Conservation (phyloP, 78 protist genomes). For the Capsaspora owczarzaki region DNA sequence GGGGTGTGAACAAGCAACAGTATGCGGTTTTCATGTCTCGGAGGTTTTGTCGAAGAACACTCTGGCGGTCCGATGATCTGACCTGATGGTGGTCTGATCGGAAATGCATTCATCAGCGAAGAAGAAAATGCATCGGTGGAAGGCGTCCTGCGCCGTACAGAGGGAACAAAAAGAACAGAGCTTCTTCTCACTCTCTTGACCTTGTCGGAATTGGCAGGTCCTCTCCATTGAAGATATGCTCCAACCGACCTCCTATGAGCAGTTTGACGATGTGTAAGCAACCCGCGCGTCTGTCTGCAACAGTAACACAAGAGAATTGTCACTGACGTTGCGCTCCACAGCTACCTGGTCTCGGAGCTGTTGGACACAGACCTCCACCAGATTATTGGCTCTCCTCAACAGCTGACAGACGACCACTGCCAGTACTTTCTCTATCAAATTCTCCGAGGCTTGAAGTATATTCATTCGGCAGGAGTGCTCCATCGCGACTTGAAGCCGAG, state of each 20-base stretch:
- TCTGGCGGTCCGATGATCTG: background rate
- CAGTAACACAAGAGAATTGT: too few relatives aligned
- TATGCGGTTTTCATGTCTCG: too few relatives aligned
- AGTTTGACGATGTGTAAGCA: slow-evolving; percentile 60
- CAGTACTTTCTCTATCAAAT: slow-evolving; percentile 83
- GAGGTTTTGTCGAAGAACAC: background rate
- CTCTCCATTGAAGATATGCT: slow-evolving; percentile 15
- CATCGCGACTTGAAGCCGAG: slow-evolving; percentile 88
- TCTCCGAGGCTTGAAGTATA: slow-evolving; percentile 78
- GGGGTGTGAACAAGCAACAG: too few relatives aligned
- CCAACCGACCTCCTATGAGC: background rate
- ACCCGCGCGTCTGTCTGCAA: too few relatives aligned
- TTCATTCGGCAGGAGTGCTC: slow-evolving; percentile 90
- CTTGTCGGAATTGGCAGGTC: background rate
- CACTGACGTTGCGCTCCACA: too few relatives aligned
- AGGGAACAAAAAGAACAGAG: too few relatives aligned
- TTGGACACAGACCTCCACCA: slow-evolving; percentile 94
- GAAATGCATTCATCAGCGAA: too few relatives aligned
- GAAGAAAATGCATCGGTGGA: too few relatives aligned
- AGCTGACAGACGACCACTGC: slow-evolving; percentile 84
- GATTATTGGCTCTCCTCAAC: slow-evolving; percentile 82
- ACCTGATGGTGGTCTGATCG: too few relatives aligned
- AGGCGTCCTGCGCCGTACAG: too few relatives aligned
- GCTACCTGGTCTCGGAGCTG: slow-evolving; percentile 78
- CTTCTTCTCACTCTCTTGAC: background rate